Conservation (phyloP, 2,329 filamentous ascomycete species). For the Colletotrichum sp. region DNA sequence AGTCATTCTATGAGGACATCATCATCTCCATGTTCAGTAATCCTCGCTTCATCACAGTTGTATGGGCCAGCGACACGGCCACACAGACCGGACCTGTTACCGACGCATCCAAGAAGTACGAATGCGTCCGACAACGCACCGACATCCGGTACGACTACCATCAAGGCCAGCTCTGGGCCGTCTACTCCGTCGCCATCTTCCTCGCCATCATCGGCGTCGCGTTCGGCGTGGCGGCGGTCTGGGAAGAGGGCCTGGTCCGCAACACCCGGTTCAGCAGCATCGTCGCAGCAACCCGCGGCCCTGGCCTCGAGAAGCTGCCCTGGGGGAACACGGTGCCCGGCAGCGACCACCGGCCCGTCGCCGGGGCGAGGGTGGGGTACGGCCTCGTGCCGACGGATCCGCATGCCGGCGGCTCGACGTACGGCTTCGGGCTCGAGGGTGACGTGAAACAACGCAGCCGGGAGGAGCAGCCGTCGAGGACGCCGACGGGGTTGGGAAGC, state of each 20-base stretch:
- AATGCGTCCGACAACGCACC: no score
- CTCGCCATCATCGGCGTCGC: conserved; percentile 30
- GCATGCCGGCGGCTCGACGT: conserved; percentile 25
- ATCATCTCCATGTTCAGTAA: no score
- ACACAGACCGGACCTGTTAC: no score
- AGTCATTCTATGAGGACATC: no score
- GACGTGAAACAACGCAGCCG: conserved; percentile 26
- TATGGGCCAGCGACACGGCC: no score
- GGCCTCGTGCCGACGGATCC: conserved; percentile 21
- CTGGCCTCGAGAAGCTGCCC: conserved; percentile 36
- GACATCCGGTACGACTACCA: conserved; percentile 33
- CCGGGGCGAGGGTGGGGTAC: conserved; percentile 19
- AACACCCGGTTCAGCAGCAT: conserved; percentile 43
- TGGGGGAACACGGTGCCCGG: conserved; percentile 18
- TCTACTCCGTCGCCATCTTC: conserved; percentile 36
- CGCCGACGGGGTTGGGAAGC: conserved; percentile 4
- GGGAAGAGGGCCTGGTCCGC: conserved; percentile 35
- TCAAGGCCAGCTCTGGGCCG: conserved; percentile 35
- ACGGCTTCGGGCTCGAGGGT: conserved; percentile 34
- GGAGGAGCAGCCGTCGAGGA: neutral
- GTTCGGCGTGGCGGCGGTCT: conserved; percentile 33
- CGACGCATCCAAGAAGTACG: no score
- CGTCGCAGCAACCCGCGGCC: conserved; percentile 41
- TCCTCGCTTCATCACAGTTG: no score
- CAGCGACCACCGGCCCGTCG: conserved; percentile 11